Evolutionary conservation across 192 early-diverging fungal genomes (phyloP).

Genomic region (Allomyces macrogynus): DNA sequence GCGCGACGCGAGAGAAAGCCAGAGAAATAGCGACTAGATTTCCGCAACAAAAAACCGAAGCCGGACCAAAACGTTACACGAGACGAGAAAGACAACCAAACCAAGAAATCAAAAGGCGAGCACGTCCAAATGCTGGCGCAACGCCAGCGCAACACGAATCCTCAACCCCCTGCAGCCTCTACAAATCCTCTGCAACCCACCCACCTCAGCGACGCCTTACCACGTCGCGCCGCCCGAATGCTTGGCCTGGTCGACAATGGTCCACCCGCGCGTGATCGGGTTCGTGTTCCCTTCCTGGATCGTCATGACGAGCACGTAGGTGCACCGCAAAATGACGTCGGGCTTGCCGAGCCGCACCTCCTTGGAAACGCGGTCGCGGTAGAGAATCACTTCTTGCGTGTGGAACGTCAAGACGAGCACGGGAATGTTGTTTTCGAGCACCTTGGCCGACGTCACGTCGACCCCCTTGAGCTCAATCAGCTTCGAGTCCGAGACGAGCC

Average conservation of each 20-base stretch:
- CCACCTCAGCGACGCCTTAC: too few species aligned
- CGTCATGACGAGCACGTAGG: neutral
- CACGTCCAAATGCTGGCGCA: too few species aligned
- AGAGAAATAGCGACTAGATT: too few species aligned
- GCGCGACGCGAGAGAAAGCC: too few species aligned
- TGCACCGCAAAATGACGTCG: slow-evolving; percentile 1
- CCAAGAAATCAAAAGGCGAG: too few species aligned
- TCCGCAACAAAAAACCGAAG: too few species aligned
- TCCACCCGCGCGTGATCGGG: neutral
- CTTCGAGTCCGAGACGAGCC: slow-evolving; percentile 83
- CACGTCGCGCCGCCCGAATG: too few species aligned
- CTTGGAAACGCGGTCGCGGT: slow-evolving; percentile 63
- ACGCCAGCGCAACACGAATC: too few species aligned
- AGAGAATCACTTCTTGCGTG: slow-evolving; percentile 84
- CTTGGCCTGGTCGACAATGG: neutral
- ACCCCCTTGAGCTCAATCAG: slow-evolving; percentile 81
- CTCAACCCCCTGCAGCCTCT: too few species aligned
- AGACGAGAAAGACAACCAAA: too few species aligned
- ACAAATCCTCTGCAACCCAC: too few species aligned
- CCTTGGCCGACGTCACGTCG: slow-evolving; percentile 54
- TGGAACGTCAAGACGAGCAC: slow-evolving; percentile 73
- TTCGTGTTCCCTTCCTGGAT: neutral
- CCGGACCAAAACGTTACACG: too few species aligned
- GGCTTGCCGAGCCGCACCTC: slow-evolving; percentile 76
- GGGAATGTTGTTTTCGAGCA: slow-evolving; percentile 85